These are phyloP conservation scores for Pseudopithomyces chartarum DNA, from an alignment of 2,329 filamentous ascomycete genomes.

Conservation along the genomic window DNA sequence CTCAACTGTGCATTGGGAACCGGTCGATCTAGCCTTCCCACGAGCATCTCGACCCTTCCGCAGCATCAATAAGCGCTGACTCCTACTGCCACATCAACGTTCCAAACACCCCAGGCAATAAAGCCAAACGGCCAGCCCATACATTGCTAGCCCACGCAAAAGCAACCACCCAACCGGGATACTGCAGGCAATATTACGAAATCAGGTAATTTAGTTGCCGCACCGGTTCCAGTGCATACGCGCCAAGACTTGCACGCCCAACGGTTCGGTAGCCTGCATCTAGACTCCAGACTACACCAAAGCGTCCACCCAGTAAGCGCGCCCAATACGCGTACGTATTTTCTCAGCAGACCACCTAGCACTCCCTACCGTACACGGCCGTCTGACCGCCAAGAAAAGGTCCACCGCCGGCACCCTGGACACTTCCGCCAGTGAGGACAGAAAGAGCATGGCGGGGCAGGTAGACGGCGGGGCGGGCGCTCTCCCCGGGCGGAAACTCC, in stretches of 20 bases:
- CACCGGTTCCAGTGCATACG: background rate
- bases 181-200: background rate
- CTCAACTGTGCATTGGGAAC: background rate
- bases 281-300: constrained; percentile 1
- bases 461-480: constrained; percentile 3
- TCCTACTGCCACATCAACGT: background rate
- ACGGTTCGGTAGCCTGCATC: background rate
- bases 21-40: background rate
- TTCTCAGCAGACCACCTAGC: background rate
- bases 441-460: constrained; percentile 1
- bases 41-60: background rate
- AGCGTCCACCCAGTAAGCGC: background rate
- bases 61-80: background rate
- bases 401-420: background rate
- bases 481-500: background rate
- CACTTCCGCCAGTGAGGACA: background rate
- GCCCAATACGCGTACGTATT: background rate
- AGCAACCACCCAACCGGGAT: background rate
- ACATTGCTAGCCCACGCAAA: background rate
- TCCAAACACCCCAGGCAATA: background rate
- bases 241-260: constrained; percentile 1
- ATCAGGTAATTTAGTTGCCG: background rate
- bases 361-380: background rate
- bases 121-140: background rate
- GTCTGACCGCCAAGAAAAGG: background rate